Conservation (phyloP, 768 basidiomycete species). For the Arthromyces matolae region DNA sequence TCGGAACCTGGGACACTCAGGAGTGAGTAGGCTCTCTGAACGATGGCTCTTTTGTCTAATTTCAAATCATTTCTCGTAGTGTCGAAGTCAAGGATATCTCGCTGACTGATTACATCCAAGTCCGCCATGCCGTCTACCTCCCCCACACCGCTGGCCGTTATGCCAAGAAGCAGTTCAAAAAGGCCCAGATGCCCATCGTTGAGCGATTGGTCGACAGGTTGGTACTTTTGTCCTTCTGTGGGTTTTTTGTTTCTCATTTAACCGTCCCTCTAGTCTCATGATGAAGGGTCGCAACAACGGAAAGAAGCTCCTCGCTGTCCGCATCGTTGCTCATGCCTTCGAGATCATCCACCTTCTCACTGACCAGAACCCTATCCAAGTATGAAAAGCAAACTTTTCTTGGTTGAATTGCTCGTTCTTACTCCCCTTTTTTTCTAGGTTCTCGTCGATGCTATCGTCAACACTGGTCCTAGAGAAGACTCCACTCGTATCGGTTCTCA, state of each 20-base stretch:
- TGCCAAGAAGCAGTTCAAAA: constrained; percentile 99
- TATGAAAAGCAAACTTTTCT: constrained; percentile 28
- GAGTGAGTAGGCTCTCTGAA: constrained; percentile 57
- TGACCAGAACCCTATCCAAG: constrained; percentile 99
- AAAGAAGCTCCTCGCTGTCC: constrained; percentile 97
- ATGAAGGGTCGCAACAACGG: constrained; percentile 99
- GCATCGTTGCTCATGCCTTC: constrained; percentile 98
- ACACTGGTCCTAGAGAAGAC: constrained; percentile 99
- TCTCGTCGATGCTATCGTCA: constrained; percentile 97
- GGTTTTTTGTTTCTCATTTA: not conserved
- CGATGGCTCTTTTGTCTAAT: not conserved
- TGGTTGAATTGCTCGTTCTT: constrained; percentile 1
- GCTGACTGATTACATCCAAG: constrained; percentile 98
- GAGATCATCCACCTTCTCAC: constrained; percentile 99
- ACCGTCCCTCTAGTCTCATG: constrained; percentile 73
- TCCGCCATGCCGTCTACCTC: constrained; percentile 94
- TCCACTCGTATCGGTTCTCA: constrained; percentile 99
- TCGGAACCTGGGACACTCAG: constrained; percentile 98
- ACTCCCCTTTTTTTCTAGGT: constrained; percentile 45
- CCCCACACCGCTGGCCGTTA: constrained; percentile 99
- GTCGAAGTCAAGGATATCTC: constrained; percentile 99
- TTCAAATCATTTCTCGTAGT: constrained; percentile 35
- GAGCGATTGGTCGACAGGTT: constrained; percentile 99
- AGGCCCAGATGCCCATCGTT: constrained; percentile 99
- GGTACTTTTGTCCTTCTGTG: constrained; percentile 23